phyloP scores from a whole-genome alignment of 768 basidiomycete species.

The Lanmaoa rubissima region DNA sequence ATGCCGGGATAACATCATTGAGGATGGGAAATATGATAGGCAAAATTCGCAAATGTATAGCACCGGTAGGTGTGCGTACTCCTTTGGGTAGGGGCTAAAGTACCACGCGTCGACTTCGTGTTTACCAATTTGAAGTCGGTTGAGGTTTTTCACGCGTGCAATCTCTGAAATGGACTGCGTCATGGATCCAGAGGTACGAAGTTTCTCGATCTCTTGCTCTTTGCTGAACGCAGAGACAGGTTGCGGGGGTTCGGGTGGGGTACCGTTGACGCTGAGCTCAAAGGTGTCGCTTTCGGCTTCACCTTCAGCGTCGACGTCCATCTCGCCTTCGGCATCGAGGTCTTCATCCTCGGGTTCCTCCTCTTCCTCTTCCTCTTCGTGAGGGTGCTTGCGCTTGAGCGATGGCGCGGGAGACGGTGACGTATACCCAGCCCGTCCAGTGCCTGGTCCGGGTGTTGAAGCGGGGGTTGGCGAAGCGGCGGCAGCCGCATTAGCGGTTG shows the following conservation, averaged over 20 bases:
- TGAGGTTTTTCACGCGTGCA: slow-evolving; percentile 96
- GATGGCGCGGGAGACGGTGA: slow-evolving; percentile 60
- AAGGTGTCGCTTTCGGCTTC: slow-evolving; percentile 63
- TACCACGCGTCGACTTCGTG: slow-evolving; percentile 99
- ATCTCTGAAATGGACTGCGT: slow-evolving; percentile 98
- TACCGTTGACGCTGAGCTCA: slow-evolving; percentile 52
- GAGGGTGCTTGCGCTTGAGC: slow-evolving; percentile 66
- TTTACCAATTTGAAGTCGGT: slow-evolving; percentile 92
- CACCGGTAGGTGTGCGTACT: slow-evolving; percentile 93
- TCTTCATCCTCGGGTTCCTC: slow-evolving; percentile 49
- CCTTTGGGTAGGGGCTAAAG: slow-evolving; percentile 98
- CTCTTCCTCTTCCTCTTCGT: slow-evolving; percentile 65
- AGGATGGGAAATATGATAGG: slow-evolving; percentile 86
- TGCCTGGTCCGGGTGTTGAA: slow-evolving; percentile 40
- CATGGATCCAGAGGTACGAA: slow-evolving; percentile 97
- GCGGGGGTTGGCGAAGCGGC: slow-evolving; percentile 60
- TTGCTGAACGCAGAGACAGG: slow-evolving; percentile 80
- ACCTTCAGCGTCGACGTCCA: slow-evolving; percentile 48
- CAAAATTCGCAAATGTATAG: slow-evolving; percentile 99
- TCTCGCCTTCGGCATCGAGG: slow-evolving; percentile 45
- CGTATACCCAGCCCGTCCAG: slow-evolving; percentile 34
- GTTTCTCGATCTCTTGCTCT: slow-evolving; percentile 97
- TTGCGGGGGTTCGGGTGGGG: slow-evolving; percentile 48
- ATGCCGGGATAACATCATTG: slow-evolving; percentile 89
- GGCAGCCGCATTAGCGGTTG: slow-evolving; percentile 65